Base-by-base conservation (phyloP, 73 alveolate genomes). In the Paramecium caudatum region DNA sequence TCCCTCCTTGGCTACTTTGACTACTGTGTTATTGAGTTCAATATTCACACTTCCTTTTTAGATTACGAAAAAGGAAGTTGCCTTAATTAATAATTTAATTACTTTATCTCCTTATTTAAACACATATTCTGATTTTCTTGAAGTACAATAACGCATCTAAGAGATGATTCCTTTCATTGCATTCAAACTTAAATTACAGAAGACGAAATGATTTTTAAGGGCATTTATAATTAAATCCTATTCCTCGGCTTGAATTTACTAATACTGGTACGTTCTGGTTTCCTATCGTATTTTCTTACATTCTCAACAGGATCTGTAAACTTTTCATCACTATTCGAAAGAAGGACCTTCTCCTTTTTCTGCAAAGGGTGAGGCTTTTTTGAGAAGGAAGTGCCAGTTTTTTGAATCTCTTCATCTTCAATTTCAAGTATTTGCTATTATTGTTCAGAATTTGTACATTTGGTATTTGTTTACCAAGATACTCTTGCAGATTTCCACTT, bases 1-100 rank as follows among this genome's bases (percentile, higher is more conserved):
- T 4, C 99, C 99, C 21, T 74, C 88, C 19, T 30, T 15, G 6
- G 43, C 9, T 13, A 74, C 68, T 17, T 36, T 43, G 0, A 74
- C 88, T 43, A 41, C 36, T 74, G 36, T 74, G 7, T 74, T 10
- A 21, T 74, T 74, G 2, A 45, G 36, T 2, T 39, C 21, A 19
- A 74, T 68, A 41, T 74, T 68, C 0, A 25, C 70, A 19, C 43
- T 16, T 15, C 88, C 88, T 41, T 74, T 74, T n/a, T 41, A 25
- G 1, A 74, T 47, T 2, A 74, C 55, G 21, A 74, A 74, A 25
- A 34, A 74, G 32, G 69, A 74, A 8, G 88, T 27, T 9, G 88
- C 88, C 88, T 74, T 21, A 39, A 41, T 23, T 3, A 34, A 25
- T 34, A 16, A 8, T 30, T 65, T 10, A 32, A 25, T 7, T 74